These are phyloP conservation scores for Gracilaria vermiculophylla DNA, from an alignment of 23 red algal species.

Conservation along the genomic window DNA sequence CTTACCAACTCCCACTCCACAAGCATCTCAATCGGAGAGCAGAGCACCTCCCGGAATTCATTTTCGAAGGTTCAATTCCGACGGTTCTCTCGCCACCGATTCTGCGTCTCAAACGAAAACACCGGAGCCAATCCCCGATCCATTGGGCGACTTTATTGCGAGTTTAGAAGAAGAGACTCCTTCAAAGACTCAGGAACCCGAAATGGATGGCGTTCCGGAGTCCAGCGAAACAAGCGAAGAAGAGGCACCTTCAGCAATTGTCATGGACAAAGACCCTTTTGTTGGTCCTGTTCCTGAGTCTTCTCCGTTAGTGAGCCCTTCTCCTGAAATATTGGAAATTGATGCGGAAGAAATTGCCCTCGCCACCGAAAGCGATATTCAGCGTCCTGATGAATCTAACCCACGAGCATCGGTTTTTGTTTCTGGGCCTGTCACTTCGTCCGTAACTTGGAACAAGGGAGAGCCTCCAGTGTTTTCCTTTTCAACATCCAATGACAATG, in stretches of 20 bases:
- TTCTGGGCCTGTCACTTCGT: constrained; percentile 5
- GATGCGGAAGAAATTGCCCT: background rate
- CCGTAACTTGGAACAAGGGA: background rate
- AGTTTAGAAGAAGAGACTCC: background rate
- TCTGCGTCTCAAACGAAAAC: background rate
- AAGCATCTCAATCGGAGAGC: background rate
- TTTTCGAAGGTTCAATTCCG: constrained; percentile 10
- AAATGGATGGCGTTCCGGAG: background rate
- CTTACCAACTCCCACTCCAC: background rate
- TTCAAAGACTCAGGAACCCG: background rate
- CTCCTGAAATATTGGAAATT: background rate
- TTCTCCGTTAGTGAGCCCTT: background rate
- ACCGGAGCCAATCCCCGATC: background rate
- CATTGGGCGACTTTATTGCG: background rate
- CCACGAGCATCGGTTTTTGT: constrained; percentile 4
- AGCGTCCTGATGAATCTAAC: background rate
- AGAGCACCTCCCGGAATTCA: background rate
- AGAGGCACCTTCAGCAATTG: background rate
- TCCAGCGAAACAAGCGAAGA: background rate
- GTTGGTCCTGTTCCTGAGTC: background rate
- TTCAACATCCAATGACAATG: background rate
- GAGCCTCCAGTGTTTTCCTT: background rate
- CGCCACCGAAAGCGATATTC: background rate
- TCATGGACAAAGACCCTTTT: background rate
- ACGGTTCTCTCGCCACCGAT: background rate